These are phyloP conservation scores for Santalum album DNA, from an alignment of 164 flowering plant species.

Conservation along the genomic window DNA sequence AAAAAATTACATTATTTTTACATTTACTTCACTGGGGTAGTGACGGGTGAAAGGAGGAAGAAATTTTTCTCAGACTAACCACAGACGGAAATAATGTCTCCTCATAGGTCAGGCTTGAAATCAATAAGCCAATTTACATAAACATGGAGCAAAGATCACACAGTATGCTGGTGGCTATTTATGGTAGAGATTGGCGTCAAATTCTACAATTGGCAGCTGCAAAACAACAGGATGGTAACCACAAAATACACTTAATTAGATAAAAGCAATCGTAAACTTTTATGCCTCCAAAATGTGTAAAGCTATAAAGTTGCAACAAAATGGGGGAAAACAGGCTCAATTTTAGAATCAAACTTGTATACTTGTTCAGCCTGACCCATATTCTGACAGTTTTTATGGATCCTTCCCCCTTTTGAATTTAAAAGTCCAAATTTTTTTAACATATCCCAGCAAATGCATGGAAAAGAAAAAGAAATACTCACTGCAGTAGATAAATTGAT, in stretches of 20 bases:
- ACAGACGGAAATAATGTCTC: too few relatives aligned
- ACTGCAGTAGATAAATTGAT: conserved; percentile 76
- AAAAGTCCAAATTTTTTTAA: background rate
- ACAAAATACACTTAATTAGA: background rate
- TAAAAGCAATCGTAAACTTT: background rate
- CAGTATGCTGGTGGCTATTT: background rate
- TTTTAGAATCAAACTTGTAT: background rate
- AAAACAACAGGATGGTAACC: conserved; percentile 2
- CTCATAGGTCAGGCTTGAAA: too few relatives aligned
- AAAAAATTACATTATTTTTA: too few relatives aligned
- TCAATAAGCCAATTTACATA: too few relatives aligned
- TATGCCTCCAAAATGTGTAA: too few relatives aligned
- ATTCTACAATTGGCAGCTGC: conserved; percentile 76
- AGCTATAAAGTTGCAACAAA: background rate
- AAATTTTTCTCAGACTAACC: too few relatives aligned
- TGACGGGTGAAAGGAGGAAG: too few relatives aligned
- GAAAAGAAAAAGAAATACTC: conserved; percentile 16
- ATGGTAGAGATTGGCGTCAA: conserved; percentile 17
- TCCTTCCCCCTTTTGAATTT: background rate
- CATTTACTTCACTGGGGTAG: too few relatives aligned
- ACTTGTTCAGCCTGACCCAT: background rate
- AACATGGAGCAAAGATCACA: background rate
- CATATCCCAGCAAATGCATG: background rate
- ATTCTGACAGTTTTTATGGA: too few relatives aligned
- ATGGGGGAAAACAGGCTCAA: background rate